These are phyloP conservation scores for Fusarium robinianum DNA, from an alignment of 2,329 filamentous ascomycete species.

Conservation along the genomic window DNA sequence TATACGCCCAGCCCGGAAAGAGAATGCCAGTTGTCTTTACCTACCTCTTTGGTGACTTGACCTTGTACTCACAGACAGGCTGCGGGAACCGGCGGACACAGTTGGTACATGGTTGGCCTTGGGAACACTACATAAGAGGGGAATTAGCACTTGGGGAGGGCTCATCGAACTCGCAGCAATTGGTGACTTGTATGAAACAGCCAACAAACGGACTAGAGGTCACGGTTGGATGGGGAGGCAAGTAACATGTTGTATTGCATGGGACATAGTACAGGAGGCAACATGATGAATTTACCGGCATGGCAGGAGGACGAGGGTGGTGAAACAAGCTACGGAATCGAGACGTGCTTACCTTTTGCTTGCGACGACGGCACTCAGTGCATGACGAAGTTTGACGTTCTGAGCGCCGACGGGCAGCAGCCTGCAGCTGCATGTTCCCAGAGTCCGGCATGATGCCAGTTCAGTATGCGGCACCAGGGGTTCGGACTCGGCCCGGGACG, in stretches of 20 bases:
- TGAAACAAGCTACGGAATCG: not conserved
- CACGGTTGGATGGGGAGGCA: too few species aligned
- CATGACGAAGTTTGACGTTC: slow-evolving; percentile 49
- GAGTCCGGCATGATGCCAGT: slow-evolving; percentile 23
- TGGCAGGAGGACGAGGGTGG: not conserved
- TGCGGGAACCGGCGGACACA: slow-evolving; percentile 57
- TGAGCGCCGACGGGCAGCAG: slow-evolving; percentile 25
- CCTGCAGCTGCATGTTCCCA: slow-evolving; percentile 27
- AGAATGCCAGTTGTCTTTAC: not conserved
- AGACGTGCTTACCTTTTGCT: slow-evolving; percentile 51
- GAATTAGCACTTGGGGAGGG: slow-evolving; percentile 14
- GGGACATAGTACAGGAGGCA: not conserved
- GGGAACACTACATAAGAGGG: slow-evolving; percentile 52
- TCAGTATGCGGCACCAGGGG: slow-evolving; percentile 12
- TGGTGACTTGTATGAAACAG: too few species aligned
- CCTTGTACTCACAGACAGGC: slow-evolving; percentile 54
- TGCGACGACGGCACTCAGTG: slow-evolving; percentile 55
- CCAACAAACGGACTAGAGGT: too few species aligned
- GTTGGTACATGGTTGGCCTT: slow-evolving; percentile 58
- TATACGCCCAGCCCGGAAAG: not conserved
- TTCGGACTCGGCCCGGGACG: slow-evolving; percentile 3
- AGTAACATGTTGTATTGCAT: not conserved
- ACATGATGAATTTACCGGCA: too few species aligned
- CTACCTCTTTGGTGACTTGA: slow-evolving; percentile 32
- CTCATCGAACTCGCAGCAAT: too few species aligned